Evolutionary conservation across 176 grass and related monocot genomes (phyloP).

Genomic region (Otatea glauca): DNA sequence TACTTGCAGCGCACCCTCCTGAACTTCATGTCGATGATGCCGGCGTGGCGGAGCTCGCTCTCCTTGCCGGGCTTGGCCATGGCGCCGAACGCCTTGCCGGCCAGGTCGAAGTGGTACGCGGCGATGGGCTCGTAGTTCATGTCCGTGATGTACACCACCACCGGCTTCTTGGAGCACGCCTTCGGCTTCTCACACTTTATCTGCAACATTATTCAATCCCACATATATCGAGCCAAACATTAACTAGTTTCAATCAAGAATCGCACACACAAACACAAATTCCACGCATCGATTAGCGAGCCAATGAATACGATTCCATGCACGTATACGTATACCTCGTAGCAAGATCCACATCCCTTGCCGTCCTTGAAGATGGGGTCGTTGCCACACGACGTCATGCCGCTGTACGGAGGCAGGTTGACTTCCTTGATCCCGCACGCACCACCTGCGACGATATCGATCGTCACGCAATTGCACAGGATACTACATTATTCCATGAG

Average conservation of each 20-base stretch:
- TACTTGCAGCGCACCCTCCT: conserved; percentile 69
- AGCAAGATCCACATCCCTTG: conserved; percentile 86
- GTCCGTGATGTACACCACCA: conserved; percentile 65
- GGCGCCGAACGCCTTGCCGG: conserved; percentile 68
- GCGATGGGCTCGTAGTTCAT: conserved; percentile 65
- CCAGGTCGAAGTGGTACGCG: conserved; percentile 77
- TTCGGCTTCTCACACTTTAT: conserved; percentile 52
- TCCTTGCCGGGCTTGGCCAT: conserved; percentile 58
- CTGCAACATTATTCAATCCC: not conserved
- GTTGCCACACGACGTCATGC: conserved; percentile 80
- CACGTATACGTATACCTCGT: conserved; percentile 35
- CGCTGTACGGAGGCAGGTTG: conserved; percentile 59
- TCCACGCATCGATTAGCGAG: not conserved
- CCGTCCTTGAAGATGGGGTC: conserved; percentile 65
- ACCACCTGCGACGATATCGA: conserved; percentile 46
- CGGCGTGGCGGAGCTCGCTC: conserved; percentile 52
- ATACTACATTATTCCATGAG: not conserved
- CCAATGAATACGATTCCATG: not conserved
- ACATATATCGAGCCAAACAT: not conserved
- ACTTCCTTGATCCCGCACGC: conserved; percentile 77
- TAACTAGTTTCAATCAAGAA: too few relatives aligned
- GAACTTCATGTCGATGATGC: conserved; percentile 69
- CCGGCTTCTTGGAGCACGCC: conserved; percentile 53
- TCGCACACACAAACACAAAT: not conserved
- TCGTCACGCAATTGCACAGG: not conserved